phyloP scores from a whole-genome alignment of 306 rosid genomes.

The Vachellia collinsii region DNA sequence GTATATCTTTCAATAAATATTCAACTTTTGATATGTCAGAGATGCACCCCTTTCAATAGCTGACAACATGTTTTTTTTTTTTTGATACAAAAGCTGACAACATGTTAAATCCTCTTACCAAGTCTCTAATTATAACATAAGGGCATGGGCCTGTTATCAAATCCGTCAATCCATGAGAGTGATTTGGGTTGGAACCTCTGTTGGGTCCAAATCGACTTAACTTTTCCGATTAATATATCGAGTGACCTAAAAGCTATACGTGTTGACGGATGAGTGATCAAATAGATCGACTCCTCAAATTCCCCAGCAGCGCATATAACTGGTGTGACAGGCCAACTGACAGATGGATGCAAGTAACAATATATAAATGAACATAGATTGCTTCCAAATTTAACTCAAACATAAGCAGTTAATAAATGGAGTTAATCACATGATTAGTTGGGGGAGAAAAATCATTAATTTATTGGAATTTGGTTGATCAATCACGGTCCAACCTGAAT shows the following conservation, averaged over 20 bases:
- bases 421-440: constrained; percentile 9
- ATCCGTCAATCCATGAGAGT: too few relatives aligned
- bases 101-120: too few relatives aligned
- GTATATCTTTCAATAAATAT: too few relatives aligned
- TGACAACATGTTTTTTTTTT: too few relatives aligned
- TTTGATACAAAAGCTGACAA: too few relatives aligned
- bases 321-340: not conserved
- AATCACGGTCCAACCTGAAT: constrained; percentile 14
- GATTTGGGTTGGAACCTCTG: too few relatives aligned
- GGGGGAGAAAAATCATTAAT: not conserved
- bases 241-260: not conserved
- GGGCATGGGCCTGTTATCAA: too few relatives aligned
- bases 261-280: not conserved
- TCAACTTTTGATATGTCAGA: too few relatives aligned
- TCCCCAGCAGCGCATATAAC: not conserved
- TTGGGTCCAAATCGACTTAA: too few relatives aligned
- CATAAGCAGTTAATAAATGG: not conserved
- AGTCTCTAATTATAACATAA: too few relatives aligned
- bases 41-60: too few relatives aligned
- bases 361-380: not conserved
- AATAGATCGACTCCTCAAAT: not conserved
- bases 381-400: not conserved
- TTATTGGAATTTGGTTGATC: constrained; percentile 22
- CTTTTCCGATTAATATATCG: too few relatives aligned
- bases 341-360: not conserved